A percentile compares a stretch with the other conserved stretches of the same genome.
phyloP scores from a whole-genome alignment of 2,329 filamentous ascomycete species.

The Talaromyces sp. region DNA sequence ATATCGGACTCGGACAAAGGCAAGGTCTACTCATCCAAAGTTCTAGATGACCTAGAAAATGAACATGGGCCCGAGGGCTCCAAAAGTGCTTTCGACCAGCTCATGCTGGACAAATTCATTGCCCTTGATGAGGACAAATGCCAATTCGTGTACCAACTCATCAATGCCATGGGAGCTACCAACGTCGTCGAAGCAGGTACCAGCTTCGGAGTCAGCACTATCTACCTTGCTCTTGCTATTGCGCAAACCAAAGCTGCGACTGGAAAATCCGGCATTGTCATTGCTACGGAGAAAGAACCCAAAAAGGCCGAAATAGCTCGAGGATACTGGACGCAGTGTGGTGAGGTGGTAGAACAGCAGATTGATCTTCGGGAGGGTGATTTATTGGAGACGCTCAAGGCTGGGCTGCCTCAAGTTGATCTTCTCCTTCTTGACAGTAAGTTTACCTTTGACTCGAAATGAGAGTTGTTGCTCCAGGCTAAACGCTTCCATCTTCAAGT shows the following conservation, averaged over 20 bases:
- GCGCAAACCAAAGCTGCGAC: constrained; percentile 26
- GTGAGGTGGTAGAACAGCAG: constrained; percentile 29
- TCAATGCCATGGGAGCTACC: constrained; percentile 27
- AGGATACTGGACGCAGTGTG: constrained; percentile 38
- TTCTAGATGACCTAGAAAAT: constrained; percentile 23
- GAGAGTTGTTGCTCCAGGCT: not conserved
- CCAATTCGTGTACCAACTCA: constrained; percentile 37
- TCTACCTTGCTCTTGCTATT: constrained; percentile 44
- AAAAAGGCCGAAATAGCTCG: constrained; percentile 34
- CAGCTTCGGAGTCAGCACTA: constrained; percentile 45
- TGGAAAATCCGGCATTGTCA: constrained; percentile 34
- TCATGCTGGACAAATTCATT: constrained; percentile 44
- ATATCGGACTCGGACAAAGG: constrained; percentile 23
- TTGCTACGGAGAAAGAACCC: constrained; percentile 42
- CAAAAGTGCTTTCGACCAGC: constrained; percentile 24
- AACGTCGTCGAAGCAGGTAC: constrained; percentile 42
- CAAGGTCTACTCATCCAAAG: constrained; percentile 25
- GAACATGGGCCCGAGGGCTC: constrained; percentile 6
- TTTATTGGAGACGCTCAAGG: constrained; percentile 40
- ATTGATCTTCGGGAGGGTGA: constrained; percentile 45
- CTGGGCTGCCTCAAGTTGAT: constrained; percentile 33
- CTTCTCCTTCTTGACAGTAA: constrained; percentile 38
- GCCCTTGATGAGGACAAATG: constrained; percentile 44
- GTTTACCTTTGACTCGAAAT: constrained; percentile 13
- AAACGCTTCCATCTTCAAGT: constrained; percentile 41